Evolutionary conservation across 2,329 filamentous ascomycete species (phyloP).

Genomic region (Talaromyces marneffei): DNA sequence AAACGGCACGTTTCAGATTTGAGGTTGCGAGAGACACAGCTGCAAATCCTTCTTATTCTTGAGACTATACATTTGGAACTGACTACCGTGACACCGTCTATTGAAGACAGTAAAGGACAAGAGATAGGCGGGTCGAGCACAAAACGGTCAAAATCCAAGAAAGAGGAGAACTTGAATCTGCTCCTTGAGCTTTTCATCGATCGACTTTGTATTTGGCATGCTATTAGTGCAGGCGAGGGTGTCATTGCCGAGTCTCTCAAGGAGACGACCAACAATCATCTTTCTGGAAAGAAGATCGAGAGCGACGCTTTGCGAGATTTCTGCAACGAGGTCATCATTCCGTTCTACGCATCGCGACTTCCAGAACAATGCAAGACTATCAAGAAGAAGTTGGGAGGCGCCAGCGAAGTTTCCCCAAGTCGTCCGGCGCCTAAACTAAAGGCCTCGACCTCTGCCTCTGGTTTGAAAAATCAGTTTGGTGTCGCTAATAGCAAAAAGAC

Average conservation of each 20-base stretch:
- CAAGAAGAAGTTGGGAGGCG: constrained; percentile 44
- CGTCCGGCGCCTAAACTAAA: constrained; percentile 27
- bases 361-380: constrained; percentile 44
- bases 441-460: constrained; percentile 15
- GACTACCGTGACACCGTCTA: constrained; percentile 18
- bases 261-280: constrained; percentile 24
- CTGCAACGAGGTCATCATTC: constrained; percentile 46
- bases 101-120: constrained; percentile 19
- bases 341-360: constrained; percentile 45
- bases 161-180: constrained; percentile 37
- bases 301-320: constrained; percentile 46
- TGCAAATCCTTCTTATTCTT: constrained; percentile 46
- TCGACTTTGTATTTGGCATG: constrained; percentile 48
- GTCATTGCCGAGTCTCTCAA: constrained; percentile 25
- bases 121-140: constrained; percentile 11
- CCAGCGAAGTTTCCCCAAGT: constrained; percentile 31
- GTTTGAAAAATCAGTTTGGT: constrained; percentile 27
- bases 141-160: constrained; percentile 32
- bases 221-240: constrained; percentile 38
- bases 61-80: constrained; percentile 42
- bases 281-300: constrained; percentile 31
- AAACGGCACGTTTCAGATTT: constrained; percentile 40
- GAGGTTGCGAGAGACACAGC: constrained; percentile 43
- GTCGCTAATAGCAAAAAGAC: constrained; percentile 25
- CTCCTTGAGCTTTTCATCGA: constrained; percentile 45